phyloP scores from a whole-genome alignment of 75 land plant species.

The Picea sitchensis region DNA sequence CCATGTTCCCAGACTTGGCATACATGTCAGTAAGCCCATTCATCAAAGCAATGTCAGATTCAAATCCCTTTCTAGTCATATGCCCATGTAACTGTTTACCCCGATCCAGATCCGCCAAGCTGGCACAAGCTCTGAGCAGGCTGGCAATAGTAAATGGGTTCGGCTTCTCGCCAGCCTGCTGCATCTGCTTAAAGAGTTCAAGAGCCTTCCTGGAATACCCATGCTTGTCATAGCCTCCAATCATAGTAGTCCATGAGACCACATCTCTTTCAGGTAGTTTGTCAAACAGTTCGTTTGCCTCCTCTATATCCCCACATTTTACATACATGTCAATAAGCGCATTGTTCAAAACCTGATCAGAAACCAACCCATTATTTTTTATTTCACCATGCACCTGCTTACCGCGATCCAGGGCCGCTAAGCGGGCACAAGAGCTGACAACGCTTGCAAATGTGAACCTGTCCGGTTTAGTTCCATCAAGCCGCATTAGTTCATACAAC shows the following conservation, averaged over 20 bases:
- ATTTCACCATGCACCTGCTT: background rate
- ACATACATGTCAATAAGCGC: no score
- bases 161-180: background rate
- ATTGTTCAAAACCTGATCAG: background rate
- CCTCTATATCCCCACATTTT: background rate
- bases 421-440: background rate
- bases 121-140: background rate
- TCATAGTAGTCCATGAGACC: constrained; percentile 25
- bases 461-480: background rate
- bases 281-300: background rate
- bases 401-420: background rate
- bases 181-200: constrained; percentile 14
- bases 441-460: no score
- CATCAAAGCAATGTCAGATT: background rate
- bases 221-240: constrained; percentile 10
- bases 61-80: background rate
- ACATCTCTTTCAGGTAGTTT: background rate
- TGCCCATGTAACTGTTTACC: constrained; percentile 8
- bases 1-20: constrained; percentile 8
- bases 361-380: constrained; percentile 6
- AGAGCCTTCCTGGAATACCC: constrained; percentile 10
- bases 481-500: constrained; percentile 10
- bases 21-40: constrained; percentile 10
- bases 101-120: background rate
- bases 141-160: background rate